Evolutionary conservation across 169 alveolate genomes (phyloP).

Genomic region (Cryptosporidium ubiquitum): DNA sequence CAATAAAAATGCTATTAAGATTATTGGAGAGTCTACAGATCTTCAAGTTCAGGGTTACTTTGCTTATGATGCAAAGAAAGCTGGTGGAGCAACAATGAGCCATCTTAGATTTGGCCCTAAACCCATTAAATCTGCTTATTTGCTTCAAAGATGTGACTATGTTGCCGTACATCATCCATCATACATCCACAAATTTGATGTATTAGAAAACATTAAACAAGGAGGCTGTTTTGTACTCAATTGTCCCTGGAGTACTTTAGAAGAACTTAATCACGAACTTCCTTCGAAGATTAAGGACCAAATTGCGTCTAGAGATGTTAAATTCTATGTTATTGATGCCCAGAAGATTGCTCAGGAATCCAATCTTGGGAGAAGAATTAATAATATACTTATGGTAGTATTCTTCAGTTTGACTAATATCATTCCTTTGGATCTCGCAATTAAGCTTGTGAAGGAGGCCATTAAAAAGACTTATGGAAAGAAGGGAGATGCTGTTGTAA

Average conservation of each 20-base stretch:
- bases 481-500: slow-evolving; percentile 77
- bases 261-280: slow-evolving; percentile 26
- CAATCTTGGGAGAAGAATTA: slow-evolving; percentile 78
- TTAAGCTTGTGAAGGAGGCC: slow-evolving; percentile 76
- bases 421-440: slow-evolving; percentile 78
- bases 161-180: slow-evolving; percentile 81
- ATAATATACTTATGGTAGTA: slow-evolving; percentile 76
- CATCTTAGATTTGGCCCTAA: slow-evolving; percentile 80
- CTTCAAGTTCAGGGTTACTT: slow-evolving; percentile 80
- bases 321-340: slow-evolving; percentile 77
- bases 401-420: slow-evolving; percentile 77
- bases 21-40: slow-evolving; percentile 79
- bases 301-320: slow-evolving; percentile 71
- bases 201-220: slow-evolving; percentile 50
- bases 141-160: slow-evolving; percentile 76
- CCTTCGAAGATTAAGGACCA: slow-evolving; percentile 53
- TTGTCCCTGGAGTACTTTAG: slow-evolving; percentile 77
- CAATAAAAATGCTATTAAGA: slow-evolving; percentile 81
- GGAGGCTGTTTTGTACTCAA: slow-evolving; percentile 78
- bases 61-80: slow-evolving; percentile 80
- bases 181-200: slow-evolving; percentile 63
- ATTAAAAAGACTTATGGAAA: slow-evolving; percentile 79
- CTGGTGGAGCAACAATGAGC: slow-evolving; percentile 81
- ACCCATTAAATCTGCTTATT: slow-evolving; percentile 77
- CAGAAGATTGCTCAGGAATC: slow-evolving; percentile 75